A percentile compares a stretch with the other conserved stretches of the same genome.
phyloP scores from a whole-genome alignment of 176 grass and related monocot species.

The Chloris gayana region DNA sequence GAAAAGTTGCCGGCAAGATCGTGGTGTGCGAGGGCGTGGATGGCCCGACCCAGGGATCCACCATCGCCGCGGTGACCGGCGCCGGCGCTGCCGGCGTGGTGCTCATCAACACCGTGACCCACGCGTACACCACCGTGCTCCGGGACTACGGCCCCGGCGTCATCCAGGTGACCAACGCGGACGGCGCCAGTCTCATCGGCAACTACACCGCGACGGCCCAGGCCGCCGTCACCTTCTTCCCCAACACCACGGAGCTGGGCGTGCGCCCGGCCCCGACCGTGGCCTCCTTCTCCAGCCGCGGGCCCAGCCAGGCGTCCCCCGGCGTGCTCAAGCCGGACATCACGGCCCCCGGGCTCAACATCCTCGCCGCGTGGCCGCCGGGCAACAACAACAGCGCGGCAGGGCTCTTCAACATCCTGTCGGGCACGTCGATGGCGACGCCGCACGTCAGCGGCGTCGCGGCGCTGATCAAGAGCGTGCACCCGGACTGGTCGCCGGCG shows the following conservation, averaged over 20 bases:
- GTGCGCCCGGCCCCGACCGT: not conserved
- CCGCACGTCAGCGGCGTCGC: too few species aligned
- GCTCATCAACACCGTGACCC: conserved; percentile 6
- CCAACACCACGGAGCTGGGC: conserved; percentile 22
- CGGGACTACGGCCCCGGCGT: conserved; percentile 17
- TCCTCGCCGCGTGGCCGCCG: conserved; percentile 38
- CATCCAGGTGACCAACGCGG: conserved; percentile 19
- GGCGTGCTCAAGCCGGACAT: conserved; percentile 70
- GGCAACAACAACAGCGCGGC: too few species aligned
- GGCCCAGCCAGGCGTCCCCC: conserved; percentile 9
- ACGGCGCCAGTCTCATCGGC: too few species aligned
- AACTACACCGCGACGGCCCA: too few species aligned
- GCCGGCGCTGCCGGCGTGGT: not conserved
- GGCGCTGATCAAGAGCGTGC: too few species aligned
- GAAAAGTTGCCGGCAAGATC: conserved; percentile 23
- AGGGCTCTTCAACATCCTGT: conserved; percentile 32
- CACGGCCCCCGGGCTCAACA: conserved; percentile 51
- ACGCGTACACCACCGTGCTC: not conserved
- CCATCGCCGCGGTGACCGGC: too few species aligned
- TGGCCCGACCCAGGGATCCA: too few species aligned
- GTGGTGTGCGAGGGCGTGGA: not conserved
- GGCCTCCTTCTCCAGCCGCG: conserved; percentile 20
- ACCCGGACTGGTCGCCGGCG: too few species aligned
- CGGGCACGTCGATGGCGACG: conserved; percentile 36
- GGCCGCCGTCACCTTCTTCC: too few species aligned